Evolutionary conservation across 2,329 filamentous ascomycete genomes (phyloP).

Genomic region (Cercospora janseana): DNA sequence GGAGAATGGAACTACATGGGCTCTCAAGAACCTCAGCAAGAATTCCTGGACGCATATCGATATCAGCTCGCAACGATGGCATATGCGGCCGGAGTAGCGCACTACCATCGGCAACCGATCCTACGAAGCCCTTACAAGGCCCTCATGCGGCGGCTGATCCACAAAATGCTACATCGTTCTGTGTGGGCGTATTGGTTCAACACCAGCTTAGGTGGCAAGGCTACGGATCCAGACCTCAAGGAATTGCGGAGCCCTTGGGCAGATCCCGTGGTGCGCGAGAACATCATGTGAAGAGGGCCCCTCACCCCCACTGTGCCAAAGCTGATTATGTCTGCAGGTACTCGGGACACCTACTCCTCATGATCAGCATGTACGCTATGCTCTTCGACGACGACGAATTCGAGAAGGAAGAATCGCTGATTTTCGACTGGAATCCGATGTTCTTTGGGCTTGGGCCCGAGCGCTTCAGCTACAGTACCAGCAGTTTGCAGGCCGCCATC

Average conservation of each 20-base stretch:
- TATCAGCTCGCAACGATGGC: conserved; percentile 46
- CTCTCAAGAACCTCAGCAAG: conserved; percentile 40
- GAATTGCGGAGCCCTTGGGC: conserved; percentile 46
- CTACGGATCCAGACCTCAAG: conserved; percentile 40
- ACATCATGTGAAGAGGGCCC: conserved; percentile 41
- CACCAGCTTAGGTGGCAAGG: conserved; percentile 39
- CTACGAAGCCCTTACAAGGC: conserved; percentile 39
- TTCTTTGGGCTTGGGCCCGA: conserved; percentile 40
- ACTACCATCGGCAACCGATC: conserved; percentile 43
- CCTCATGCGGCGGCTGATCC: conserved; percentile 40
- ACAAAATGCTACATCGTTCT: conserved; percentile 45
- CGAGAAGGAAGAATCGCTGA: conserved; percentile 37
- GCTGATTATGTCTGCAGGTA: not conserved
- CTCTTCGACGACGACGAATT: conserved; percentile 45
- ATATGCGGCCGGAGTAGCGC: conserved; percentile 41
- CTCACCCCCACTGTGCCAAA: too few species aligned
- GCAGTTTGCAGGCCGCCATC: conserved; percentile 39
- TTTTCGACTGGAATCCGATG: conserved; percentile 44
- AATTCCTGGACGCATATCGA: conserved; percentile 40
- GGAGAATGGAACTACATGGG: conserved; percentile 39
- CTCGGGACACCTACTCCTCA: conserved; percentile 43
- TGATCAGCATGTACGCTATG: conserved; percentile 45
- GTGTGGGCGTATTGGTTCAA: conserved; percentile 49
- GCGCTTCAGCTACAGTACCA: conserved; percentile 38
- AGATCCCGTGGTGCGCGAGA: conserved; percentile 43